A percentile compares a stretch with the other conserved stretches of the same genome.
These are phyloP conservation scores for Micractinium conductrix DNA, from an alignment of 139 green algal species.

Conservation along the genomic window DNA sequence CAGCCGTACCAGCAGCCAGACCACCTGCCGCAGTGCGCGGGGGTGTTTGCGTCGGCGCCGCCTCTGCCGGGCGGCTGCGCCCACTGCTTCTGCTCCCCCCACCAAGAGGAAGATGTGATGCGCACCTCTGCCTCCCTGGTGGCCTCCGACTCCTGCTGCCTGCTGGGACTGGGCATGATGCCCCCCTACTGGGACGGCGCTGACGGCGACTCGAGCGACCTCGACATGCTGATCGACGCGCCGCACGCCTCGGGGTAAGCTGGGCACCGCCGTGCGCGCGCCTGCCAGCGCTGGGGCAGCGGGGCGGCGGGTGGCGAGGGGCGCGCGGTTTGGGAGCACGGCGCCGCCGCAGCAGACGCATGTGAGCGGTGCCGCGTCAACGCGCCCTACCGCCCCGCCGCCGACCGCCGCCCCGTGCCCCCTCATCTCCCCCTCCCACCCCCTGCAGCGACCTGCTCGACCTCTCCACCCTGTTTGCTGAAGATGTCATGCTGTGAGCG, in stretches of 20 bases:
- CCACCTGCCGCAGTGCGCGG: background rate
- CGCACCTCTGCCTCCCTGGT: background rate
- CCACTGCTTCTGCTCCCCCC: background rate
- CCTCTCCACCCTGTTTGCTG: conserved; percentile 1
- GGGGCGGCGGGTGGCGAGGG: too few relatives aligned
- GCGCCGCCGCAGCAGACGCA: too few relatives aligned
- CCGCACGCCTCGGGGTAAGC: too few relatives aligned
- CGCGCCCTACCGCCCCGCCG: too few relatives aligned
- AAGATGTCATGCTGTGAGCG: background rate
- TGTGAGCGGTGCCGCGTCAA: too few relatives aligned
- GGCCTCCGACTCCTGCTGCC: background rate
- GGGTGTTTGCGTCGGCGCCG: background rate
- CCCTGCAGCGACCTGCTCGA: background rate
- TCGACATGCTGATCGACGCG: background rate
- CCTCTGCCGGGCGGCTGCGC: background rate
- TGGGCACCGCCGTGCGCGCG: too few relatives aligned
- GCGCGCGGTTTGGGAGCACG: too few relatives aligned
- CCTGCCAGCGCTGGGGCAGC: too few relatives aligned
- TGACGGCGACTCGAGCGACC: background rate
- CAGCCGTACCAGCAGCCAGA: background rate
- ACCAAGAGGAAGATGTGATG: too few relatives aligned
- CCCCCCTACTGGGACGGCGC: background rate
- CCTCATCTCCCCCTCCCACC: background rate
- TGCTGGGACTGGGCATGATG: background rate
- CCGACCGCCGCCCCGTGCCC: too few relatives aligned